Percentiles rank a stretch among this genome's conserved stretches.
Evolutionary conservation across 345 rosid species (phyloP).

Genomic region (Noccaea bulbosa): DNA sequence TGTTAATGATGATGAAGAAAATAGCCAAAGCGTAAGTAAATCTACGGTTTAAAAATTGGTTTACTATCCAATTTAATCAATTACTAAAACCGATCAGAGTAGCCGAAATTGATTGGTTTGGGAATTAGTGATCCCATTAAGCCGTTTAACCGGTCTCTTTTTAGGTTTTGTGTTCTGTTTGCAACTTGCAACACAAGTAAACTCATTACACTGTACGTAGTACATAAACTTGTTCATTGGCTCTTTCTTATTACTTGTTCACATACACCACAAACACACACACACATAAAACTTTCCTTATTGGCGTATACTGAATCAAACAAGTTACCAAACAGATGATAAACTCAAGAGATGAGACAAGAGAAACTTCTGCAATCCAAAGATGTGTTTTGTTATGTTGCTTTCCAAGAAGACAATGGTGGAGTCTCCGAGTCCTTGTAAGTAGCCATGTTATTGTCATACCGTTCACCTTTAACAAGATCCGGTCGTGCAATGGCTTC

Average conservation of each 20-base stretch:
- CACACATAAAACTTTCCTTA: not conserved
- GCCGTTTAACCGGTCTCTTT: no score
- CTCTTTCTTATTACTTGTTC: slow-evolving; percentile 16
- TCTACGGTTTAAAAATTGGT: no score
- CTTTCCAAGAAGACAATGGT: slow-evolving; percentile 61
- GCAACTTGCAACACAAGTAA: not conserved
- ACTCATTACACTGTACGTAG: not conserved
- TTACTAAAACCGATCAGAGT: no score
- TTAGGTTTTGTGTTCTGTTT: no score
- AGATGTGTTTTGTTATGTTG: not conserved
- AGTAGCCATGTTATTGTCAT: slow-evolving; percentile 1
- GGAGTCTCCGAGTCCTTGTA: slow-evolving; percentile 54
- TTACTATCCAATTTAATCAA: no score
- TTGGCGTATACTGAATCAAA: no score
- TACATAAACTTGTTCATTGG: not conserved
- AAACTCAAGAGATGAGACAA: not conserved
- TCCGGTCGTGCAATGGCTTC: slow-evolving; percentile 50
- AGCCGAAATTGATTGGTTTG: no score
- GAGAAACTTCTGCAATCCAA: not conserved
- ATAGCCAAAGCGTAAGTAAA: no score
- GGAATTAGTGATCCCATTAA: no score
- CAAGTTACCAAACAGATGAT: not conserved
- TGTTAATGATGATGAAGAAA: no score
- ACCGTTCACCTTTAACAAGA: slow-evolving; percentile 53
- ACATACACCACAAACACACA: not conserved